Evolutionary conservation across 352 stramenopile genomes (phyloP).

Genomic region (Pythium sp.): DNA sequence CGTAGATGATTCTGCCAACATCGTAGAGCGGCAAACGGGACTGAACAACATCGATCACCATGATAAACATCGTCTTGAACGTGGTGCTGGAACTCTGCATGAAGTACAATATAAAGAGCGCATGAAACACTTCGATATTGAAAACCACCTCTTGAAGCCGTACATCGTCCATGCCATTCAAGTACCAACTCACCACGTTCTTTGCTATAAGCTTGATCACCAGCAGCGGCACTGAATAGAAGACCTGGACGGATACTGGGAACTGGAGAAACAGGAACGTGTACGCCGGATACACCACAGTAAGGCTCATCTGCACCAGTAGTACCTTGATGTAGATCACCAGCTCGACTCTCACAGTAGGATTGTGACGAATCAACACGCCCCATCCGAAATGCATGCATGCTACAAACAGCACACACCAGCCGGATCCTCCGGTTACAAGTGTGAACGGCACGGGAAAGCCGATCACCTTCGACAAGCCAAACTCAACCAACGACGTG

Average conservation of each 20-base stretch:
- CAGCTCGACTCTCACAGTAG: not conserved
- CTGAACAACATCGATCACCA: not conserved
- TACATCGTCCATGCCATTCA: not conserved
- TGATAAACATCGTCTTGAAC: not conserved
- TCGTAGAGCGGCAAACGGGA: not conserved
- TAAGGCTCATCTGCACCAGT: not conserved
- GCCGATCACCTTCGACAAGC: slow-evolving; percentile 1
- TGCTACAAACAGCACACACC: not conserved
- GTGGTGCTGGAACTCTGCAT: not conserved
- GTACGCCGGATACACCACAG: not conserved
- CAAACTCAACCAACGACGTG: not conserved
- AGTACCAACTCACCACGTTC: not conserved
- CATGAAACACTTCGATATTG: slow-evolving; percentile 4
- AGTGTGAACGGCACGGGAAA: slow-evolving; percentile 5
- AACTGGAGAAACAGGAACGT: not conserved
- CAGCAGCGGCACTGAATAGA: not conserved
- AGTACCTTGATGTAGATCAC: not conserved
- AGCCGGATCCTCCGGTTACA: not conserved
- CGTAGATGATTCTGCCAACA: not conserved
- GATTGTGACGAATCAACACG: not conserved
- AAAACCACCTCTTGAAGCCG: not conserved
- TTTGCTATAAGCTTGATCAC: not conserved
- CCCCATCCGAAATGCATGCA: not conserved
- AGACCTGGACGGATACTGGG: not conserved
- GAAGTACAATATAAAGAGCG: not conserved